phyloP scores from a whole-genome alignment of 306 rosid species.

The Hippophae tibetana region DNA sequence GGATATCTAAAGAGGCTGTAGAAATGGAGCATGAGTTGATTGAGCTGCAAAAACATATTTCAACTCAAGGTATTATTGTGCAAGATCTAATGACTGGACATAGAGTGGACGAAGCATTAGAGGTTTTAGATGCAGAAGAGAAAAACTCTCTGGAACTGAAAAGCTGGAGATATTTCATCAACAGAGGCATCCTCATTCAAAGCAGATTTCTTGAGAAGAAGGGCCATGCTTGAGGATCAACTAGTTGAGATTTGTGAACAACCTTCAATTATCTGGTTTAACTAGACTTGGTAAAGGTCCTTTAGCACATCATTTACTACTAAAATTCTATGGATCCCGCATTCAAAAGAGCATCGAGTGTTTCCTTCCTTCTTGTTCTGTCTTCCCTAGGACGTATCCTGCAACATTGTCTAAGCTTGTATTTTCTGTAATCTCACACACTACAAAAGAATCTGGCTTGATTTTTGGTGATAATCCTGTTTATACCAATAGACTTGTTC shows the following conservation, averaged over 20 bases:
- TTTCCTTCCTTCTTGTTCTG: constrained; percentile 73
- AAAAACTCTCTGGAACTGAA: constrained; percentile 51
- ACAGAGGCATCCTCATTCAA: constrained; percentile 47
- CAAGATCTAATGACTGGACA: constrained; percentile 91
- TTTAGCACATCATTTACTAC: constrained; percentile 60
- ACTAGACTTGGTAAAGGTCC: constrained; percentile 87
- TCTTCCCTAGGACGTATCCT: constrained; percentile 73
- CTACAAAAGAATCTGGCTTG: constrained; percentile 65
- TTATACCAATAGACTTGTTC: constrained; percentile 82
- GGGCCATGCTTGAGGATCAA: constrained; percentile 56
- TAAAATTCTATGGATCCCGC: constrained; percentile 52
- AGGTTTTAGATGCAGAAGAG: constrained; percentile 84
- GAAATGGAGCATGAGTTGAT: constrained; percentile 85
- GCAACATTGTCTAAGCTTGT: constrained; percentile 66
- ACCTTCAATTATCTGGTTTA: constrained; percentile 58
- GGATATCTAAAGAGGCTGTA: constrained; percentile 95
- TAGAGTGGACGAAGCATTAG: constrained; percentile 80
- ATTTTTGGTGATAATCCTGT: constrained; percentile 86
- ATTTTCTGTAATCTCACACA: constrained; percentile 63
- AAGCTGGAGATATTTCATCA: constrained; percentile 40
- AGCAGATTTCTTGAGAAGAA: constrained; percentile 54
- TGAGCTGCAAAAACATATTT: constrained; percentile 82
- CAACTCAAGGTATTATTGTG: constrained; percentile 82
- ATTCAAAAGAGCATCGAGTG: constrained; percentile 63
- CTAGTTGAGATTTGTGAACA: constrained; percentile 54